These are phyloP conservation scores for Amanita exitialis DNA, from an alignment of 768 basidiomycete species.

Conservation along the genomic window DNA sequence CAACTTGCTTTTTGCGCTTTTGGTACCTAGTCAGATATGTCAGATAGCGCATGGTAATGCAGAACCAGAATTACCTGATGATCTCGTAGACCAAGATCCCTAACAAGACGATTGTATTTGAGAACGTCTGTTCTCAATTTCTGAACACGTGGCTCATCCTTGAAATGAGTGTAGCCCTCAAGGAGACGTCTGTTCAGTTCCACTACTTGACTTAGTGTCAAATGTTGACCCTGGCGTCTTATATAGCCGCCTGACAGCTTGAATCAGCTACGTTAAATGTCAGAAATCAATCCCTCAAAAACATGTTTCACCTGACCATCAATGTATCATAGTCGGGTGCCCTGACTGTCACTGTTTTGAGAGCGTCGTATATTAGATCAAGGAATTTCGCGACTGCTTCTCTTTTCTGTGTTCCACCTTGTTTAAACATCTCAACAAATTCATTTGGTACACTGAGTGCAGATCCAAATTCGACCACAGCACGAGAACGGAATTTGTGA, in stretches of 20 bases:
- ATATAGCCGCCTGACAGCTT: conserved; percentile 89
- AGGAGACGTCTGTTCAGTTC: conserved; percentile 89
- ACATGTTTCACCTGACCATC: conserved; percentile 52
- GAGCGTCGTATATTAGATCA: conserved; percentile 82
- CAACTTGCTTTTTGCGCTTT: conserved; percentile 76
- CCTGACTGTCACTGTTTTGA: conserved; percentile 93
- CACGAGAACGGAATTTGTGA: conserved; percentile 88
- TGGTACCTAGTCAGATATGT: conserved; percentile 50
- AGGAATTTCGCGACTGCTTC: conserved; percentile 86
- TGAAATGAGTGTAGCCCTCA: conserved; percentile 87
- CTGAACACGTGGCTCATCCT: conserved; percentile 84
- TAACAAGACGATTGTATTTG: conserved; percentile 80
- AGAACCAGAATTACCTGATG: conserved; percentile 58
- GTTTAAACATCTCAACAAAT: conserved; percentile 81
- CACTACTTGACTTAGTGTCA: conserved; percentile 92
- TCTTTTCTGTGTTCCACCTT: conserved; percentile 80
- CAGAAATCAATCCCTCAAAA: background rate
- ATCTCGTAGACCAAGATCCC: conserved; percentile 87
- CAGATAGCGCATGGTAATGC: background rate
- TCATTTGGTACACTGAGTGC: conserved; percentile 90
- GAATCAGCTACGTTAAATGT: conserved; percentile 58
- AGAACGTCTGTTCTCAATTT: conserved; percentile 72
- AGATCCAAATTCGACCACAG: conserved; percentile 92
- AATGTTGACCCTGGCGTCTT: conserved; percentile 89
- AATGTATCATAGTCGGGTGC: conserved; percentile 97